These are phyloP conservation scores for Paramecium pentaurelia DNA, from an alignment of 73 alveolate genomes.

Conservation along the genomic window DNA sequence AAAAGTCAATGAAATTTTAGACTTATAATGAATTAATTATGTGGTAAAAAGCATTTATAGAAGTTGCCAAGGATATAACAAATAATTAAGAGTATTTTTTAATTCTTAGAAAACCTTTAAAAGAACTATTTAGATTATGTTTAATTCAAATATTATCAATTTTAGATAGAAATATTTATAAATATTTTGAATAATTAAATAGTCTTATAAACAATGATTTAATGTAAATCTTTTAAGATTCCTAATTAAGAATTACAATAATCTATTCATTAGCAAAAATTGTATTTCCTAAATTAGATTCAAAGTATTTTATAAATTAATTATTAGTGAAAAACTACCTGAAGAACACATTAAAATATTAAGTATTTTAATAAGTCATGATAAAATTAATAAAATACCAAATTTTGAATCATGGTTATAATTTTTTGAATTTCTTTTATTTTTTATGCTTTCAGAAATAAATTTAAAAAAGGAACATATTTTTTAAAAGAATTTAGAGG, in stretches of 20 bases:
- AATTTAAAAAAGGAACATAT: slow-evolving; percentile 21
- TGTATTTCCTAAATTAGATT: background rate
- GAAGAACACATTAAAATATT: background rate
- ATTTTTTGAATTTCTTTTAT: background rate
- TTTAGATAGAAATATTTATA: background rate
- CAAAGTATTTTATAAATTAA: background rate
- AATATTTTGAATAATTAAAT: background rate
- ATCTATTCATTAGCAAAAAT: background rate
- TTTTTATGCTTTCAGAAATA: background rate
- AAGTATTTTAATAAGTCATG: background rate
- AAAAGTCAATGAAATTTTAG: background rate
- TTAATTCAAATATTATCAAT: background rate
- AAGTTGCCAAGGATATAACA: background rate
- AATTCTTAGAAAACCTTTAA: background rate
- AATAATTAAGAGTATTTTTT: background rate
- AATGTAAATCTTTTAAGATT: background rate
- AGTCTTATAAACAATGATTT: background rate
- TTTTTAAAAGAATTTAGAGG: background rate
- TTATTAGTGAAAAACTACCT: background rate
- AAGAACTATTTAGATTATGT: background rate
- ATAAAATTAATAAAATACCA: background rate
- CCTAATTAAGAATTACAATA: background rate
- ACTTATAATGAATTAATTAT: background rate
- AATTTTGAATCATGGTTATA: background rate
- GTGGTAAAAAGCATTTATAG: background rate